Evolutionary conservation across 192 early-diverging fungal species (phyloP), one percentile per base, ranked within the genome.

Genomic region (Spizellomyces sp.): DNA sequence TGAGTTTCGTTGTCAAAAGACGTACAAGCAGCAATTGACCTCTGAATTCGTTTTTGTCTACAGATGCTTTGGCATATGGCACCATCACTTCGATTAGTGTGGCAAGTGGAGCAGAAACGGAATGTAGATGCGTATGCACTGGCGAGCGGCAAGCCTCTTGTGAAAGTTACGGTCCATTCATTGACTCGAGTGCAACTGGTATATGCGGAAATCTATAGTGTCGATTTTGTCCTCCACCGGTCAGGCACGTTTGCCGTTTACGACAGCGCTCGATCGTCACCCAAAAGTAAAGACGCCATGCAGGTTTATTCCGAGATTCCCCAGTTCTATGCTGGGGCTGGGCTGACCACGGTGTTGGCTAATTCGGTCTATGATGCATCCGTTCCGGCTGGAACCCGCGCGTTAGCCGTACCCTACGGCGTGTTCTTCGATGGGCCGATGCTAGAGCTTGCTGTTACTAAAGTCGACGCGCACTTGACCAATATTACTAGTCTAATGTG

Each of bases 381-480:
- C 9, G 9, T 64, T 0, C 70, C 70, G 22, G 14, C 43, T 21
- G 70, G 70, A n/a, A 64, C 70, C 12, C 27, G 14, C 17, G 70
- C 62, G 27, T 41, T 71, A 21, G 61, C 70, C 48, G 15, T 71
- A 9, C 48, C 46, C 19, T 64, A 54, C 41, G 70, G 70, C 22
- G 60, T 71, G 6, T 9, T 64, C 14, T 71, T 71, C 48, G 48
- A 71, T 60, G 17, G 43, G 15, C 22, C 50, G 8, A 10, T 71
- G 21, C 70, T 71, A 5, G 52, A 71, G 6, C 44, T 8, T 21
- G 70, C 64, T 5, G 17, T 71, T 27, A 27, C 9, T 17, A 71
- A 64, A 15, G 62, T 71, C 27, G 70, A 71, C 42, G 4, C 47
- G 21, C 70, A 71, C 48, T 50, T 71, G 48, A 64, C 55, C n/a